These are phyloP conservation scores for Musa itinerans DNA, from an alignment of 176 grass and related monocot genomes.

Conservation along the genomic window DNA sequence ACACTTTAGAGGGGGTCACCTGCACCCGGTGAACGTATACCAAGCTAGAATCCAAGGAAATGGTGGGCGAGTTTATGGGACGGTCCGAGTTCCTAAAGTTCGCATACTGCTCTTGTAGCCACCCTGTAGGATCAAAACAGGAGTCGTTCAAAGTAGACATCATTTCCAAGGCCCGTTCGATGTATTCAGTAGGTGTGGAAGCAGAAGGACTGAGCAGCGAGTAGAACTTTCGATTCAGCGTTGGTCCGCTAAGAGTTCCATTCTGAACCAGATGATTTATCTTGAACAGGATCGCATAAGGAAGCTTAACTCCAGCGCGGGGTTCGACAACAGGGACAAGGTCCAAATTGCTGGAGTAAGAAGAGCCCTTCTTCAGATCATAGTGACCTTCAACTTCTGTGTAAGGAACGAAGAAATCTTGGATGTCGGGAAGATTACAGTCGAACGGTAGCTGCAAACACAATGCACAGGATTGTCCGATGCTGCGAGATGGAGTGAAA, in stretches of 20 bases:
- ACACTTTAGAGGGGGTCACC: conserved; percentile 87
- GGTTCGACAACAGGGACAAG: conserved; percentile 62
- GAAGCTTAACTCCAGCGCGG: conserved; percentile 23
- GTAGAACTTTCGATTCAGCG: conserved; percentile 53
- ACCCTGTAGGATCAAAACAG: conserved; percentile 54
- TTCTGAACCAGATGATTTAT: conserved; percentile 91
- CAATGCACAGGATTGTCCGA: conserved; percentile 70
- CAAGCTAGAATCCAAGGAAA: conserved; percentile 53
- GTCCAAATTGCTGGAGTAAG: conserved; percentile 41
- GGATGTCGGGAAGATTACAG: conserved; percentile 47
- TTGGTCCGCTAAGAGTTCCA: conserved; percentile 65
- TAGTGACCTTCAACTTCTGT: conserved; percentile 37
- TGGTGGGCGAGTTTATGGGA: conserved; percentile 21
- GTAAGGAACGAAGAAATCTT: conserved; percentile 57
- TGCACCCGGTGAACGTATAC: conserved; percentile 75
- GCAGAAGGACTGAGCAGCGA: conserved; percentile 26
- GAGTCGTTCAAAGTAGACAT: conserved; percentile 55
- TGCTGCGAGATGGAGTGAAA: conserved; percentile 60
- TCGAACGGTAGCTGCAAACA: conserved; percentile 45
- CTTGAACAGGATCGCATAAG: conserved; percentile 69
- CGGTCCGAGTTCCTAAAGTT: conserved; percentile 19
- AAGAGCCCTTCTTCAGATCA: conserved; percentile 19
- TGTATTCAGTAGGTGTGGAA: conserved; percentile 25
- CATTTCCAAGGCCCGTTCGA: conserved; percentile 53
- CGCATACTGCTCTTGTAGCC: conserved; percentile 41